These are phyloP conservation scores for Yamadazyma siamensis DNA, from an alignment of 1,139 yeast genomes.

Conservation along the genomic window DNA sequence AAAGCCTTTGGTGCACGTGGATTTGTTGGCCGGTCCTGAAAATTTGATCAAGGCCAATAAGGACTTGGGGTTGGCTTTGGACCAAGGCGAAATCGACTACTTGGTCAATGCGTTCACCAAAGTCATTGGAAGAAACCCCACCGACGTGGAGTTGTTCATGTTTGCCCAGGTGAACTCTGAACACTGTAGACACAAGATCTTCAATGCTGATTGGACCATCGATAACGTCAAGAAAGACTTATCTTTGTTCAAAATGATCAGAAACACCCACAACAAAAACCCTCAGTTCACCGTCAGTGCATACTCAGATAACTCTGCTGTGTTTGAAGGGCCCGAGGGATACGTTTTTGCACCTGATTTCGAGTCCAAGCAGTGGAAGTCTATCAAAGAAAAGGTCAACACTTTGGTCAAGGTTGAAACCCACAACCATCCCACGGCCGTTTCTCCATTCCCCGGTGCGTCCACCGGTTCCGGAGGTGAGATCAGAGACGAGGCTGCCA, in stretches of 20 bases:
- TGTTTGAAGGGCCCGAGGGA: constrained; percentile 79
- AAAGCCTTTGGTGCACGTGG: constrained; percentile 79
- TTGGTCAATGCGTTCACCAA: constrained; percentile 74
- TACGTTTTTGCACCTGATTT: constrained; percentile 77
- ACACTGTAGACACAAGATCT: constrained; percentile 98
- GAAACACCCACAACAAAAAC: constrained; percentile 81
- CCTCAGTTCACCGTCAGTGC: constrained; percentile 90
- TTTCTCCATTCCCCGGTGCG: constrained; percentile 98
- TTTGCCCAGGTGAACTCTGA: constrained; percentile 99
- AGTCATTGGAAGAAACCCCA: constrained; percentile 83
- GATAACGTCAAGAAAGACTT: constrained; percentile 74
- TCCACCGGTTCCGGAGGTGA: constrained; percentile 99
- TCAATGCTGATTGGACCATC: constrained; percentile 98
- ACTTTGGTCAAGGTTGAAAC: constrained; percentile 96
- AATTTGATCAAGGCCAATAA: constrained; percentile 75
- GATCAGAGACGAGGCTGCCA: constrained; percentile 99
- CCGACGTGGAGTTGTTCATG: constrained; percentile 97
- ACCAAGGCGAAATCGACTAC: constrained; percentile 88
- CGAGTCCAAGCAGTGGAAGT: constrained; percentile 66
- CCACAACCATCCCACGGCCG: constrained; percentile 99
- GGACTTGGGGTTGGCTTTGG: constrained; percentile 86
- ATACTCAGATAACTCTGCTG: constrained; percentile 98
- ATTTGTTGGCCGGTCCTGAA: constrained; percentile 56
- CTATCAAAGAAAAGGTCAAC: constrained; percentile 76
- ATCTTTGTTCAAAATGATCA: constrained; percentile 89